phyloP scores from a whole-genome alignment of 495 filamentous ascomycete species.

The Jackrogersella multiformis region DNA sequence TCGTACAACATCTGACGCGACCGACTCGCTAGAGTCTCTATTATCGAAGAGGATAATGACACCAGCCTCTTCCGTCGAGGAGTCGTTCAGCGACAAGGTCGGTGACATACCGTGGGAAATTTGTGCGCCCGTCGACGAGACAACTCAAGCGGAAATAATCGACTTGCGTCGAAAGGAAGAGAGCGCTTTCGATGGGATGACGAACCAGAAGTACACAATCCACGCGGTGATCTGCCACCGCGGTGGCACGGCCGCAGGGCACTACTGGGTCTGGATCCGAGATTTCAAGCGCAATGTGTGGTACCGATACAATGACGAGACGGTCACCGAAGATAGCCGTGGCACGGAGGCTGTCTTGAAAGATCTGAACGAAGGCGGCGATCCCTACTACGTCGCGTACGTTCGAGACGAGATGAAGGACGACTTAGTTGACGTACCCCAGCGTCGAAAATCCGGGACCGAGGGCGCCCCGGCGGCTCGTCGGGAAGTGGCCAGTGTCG shows the following conservation, averaged over 20 bases:
- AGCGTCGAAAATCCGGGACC: conserved; percentile 25
- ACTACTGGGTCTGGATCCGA: conserved; percentile 97
- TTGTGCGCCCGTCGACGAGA: conserved; percentile 23
- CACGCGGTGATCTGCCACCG: conserved; percentile 93
- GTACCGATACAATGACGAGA: conserved; percentile 93
- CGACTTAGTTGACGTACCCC: conserved; percentile 65
- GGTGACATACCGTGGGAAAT: conserved; percentile 23
- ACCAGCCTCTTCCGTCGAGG: background rate
- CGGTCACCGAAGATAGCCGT: conserved; percentile 70
- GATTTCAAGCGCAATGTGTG: conserved; percentile 84
- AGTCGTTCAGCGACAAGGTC: conserved; percentile 23
- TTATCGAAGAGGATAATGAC: conserved; percentile 2
- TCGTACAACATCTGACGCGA: background rate
- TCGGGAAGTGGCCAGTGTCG: conserved; percentile 2
- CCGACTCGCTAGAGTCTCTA: background rate
- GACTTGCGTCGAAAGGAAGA: conserved; percentile 46
- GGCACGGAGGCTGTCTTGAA: conserved; percentile 68
- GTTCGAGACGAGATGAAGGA: conserved; percentile 71
- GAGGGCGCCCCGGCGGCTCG: background rate
- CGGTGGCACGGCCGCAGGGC: conserved; percentile 71
- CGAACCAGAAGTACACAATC: conserved; percentile 76
- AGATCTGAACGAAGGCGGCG: conserved; percentile 67
- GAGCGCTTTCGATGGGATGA: conserved; percentile 56
- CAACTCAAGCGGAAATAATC: conserved; percentile 9
- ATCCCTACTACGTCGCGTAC: conserved; percentile 91